phyloP scores from a whole-genome alignment of 169 alveolate genomes.

The Babesia ovata region DNA sequence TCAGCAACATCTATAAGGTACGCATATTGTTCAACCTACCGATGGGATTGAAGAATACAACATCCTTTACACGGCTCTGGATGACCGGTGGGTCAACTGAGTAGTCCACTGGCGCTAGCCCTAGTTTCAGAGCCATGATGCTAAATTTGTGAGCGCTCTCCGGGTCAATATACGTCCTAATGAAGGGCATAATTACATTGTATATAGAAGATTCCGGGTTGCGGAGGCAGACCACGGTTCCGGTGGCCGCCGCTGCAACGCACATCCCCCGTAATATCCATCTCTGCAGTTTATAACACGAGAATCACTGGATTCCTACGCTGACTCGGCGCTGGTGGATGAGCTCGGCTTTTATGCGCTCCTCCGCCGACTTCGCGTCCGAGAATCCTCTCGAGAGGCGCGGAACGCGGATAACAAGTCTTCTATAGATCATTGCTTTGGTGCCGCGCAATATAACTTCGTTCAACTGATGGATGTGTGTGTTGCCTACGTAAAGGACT shows the following conservation, averaged over 20 bases:
- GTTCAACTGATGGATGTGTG: background rate
- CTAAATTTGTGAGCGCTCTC: conserved; percentile 73
- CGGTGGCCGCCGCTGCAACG: conserved; percentile 47
- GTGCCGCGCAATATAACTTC: background rate
- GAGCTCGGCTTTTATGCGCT: conserved; percentile 17
- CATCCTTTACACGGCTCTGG: conserved; percentile 36
- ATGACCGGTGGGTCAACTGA: conserved; percentile 68
- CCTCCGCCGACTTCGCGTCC: conserved; percentile 12
- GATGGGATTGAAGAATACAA: conserved; percentile 60
- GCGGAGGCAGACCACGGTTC: conserved; percentile 47
- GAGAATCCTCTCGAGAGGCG: conserved; percentile 6
- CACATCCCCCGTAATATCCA: conserved; percentile 56
- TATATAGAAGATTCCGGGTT: conserved; percentile 49
- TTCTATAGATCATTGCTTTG: background rate
- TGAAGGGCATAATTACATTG: conserved; percentile 52
- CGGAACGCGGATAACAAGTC: conserved; percentile 2
- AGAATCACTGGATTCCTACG: conserved; percentile 14
- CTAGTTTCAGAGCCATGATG: conserved; percentile 64
- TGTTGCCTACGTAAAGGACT: too few relatives aligned
- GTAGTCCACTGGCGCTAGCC: conserved; percentile 74
- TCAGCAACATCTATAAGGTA: background rate
- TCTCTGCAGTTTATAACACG: conserved; percentile 7
- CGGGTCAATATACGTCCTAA: conserved; percentile 72
- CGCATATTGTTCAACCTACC: conserved; percentile 9
- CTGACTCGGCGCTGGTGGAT: conserved; percentile 31